phyloP scores from a whole-genome alignment of 345 rosid genomes.

The Populus tremula region DNA sequence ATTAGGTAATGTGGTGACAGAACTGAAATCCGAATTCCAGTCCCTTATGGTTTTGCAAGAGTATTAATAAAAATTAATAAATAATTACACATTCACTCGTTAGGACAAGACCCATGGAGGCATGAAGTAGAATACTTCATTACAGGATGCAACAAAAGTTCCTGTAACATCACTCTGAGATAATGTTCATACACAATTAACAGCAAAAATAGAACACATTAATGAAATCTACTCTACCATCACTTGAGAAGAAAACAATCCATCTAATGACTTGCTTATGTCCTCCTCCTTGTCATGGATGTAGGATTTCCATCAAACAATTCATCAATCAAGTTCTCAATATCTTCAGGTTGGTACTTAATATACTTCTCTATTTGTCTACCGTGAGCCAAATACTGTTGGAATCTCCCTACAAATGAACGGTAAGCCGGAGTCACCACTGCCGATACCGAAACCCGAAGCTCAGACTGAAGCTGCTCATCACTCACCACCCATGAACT shows the following conservation, averaged over 20 bases:
- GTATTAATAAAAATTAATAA: too few species aligned
- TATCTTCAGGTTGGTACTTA: conserved; percentile 82
- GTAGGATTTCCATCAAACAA: conserved; percentile 71
- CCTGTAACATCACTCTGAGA: neutral
- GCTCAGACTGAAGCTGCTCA: conserved; percentile 91
- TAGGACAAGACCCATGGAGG: too few species aligned
- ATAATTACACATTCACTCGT: too few species aligned
- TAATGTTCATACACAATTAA: neutral
- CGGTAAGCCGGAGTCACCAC: conserved; percentile 81
- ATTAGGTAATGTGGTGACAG: too few species aligned
- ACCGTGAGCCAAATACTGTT: conserved; percentile 67
- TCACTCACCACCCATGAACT: conserved; percentile 82
- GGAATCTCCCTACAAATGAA: conserved; percentile 70
- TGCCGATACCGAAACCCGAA: conserved; percentile 73
- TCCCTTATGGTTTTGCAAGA: too few species aligned
- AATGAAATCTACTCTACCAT: neutral
- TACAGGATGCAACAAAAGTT: neutral
- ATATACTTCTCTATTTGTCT: conserved; percentile 87
- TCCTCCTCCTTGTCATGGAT: conserved; percentile 45
- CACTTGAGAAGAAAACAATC: neutral
- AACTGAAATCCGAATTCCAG: too few species aligned
- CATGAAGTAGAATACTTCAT: neutral
- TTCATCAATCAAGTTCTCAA: conserved; percentile 72
- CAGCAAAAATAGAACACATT: neutral
- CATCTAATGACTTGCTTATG: conserved; percentile 17